Base-by-base conservation (phyloP, 2,329 filamentous ascomycete species). In the Aspergillus clavatus region DNA sequence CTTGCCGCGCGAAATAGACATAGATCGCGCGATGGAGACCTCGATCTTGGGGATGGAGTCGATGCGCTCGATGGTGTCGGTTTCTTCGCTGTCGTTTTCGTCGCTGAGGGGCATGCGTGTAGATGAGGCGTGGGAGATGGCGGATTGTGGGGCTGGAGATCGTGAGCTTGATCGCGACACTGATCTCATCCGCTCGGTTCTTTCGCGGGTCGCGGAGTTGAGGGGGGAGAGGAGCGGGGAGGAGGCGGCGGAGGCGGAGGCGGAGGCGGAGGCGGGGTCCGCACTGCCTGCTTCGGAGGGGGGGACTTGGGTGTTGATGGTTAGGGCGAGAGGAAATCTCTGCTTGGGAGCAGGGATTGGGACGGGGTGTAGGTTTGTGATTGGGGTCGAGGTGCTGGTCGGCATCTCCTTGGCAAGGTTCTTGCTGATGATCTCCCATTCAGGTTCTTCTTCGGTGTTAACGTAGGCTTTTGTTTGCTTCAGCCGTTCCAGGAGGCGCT, bases 1-100 rank as follows among this genome's bases (percentile, higher is more conserved):
- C 23, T 57, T 66, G 7, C 60, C 60, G 24, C 54, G 57, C 1
- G 62, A 62, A 0, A 71, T 60, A 7, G 67, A 69, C 7, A 72
- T 52, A 4, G 68, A 70, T 22, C 67, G 56, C 3, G 69, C 69
- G 27, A 65, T 58, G 3, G 68, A 69, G 24, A 71, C 57, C 46
- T 69, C 63, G 27, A 69, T 55, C 4, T 48, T 47, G 1, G 48
- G 50, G 27, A 49, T 43, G 43, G 53, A 14, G 22, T 44, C 41
- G 24, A 40, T 38, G 21, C 47, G 40, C 12, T 48, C 42, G 7
- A 33, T 16, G 2, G 46, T 40, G 16, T 46, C 43, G 16, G 43
- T 18, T 10, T 50, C 48, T 5, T 52, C 45, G 5, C 37, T 47
- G 6, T 52, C 47, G 19, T 51, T 47, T 6, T 52, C 47, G 19